Evolutionary conservation across 2,329 filamentous ascomycete genomes (phyloP).

Genomic region (Dactylellina sp.): DNA sequence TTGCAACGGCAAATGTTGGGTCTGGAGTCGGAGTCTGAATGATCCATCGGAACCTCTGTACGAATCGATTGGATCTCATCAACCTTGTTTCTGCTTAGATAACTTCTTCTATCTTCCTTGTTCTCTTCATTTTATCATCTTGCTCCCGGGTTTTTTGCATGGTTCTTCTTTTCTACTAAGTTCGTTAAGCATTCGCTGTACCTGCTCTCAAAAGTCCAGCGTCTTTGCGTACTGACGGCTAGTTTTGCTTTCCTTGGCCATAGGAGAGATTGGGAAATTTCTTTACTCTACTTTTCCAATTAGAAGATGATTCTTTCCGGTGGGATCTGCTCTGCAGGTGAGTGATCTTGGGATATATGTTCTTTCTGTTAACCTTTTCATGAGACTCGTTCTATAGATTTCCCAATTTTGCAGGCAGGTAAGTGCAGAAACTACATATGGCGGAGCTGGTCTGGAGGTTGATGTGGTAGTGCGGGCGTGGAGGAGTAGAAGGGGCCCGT

Average conservation of each 20-base stretch:
- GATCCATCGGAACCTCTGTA: not conserved
- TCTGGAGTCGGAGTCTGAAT: not conserved
- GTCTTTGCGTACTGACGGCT: not conserved
- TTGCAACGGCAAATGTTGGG: conserved; percentile 5
- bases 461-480: not conserved
- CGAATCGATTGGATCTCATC: not conserved
- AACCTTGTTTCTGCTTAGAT: not conserved
- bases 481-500: not conserved
- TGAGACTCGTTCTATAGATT: not conserved
- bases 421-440: not conserved
- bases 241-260: not conserved
- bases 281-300: conserved; percentile 4
- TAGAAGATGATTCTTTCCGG: not conserved
- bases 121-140: not conserved
- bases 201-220: not conserved
- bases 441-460: not conserved
- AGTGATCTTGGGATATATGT: not conserved
- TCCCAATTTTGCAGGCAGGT: not conserved
- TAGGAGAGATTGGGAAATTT: conserved; percentile 9
- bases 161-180: not conserved
- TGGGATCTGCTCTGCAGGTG: conserved; percentile 6
- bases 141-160: not conserved
- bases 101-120: conserved; percentile 1
- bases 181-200: not conserved
- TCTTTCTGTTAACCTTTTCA: conserved; percentile 8